phyloP scores from a whole-genome alignment of 345 rosid genomes.

The Diplotaxis tenuifolia region DNA sequence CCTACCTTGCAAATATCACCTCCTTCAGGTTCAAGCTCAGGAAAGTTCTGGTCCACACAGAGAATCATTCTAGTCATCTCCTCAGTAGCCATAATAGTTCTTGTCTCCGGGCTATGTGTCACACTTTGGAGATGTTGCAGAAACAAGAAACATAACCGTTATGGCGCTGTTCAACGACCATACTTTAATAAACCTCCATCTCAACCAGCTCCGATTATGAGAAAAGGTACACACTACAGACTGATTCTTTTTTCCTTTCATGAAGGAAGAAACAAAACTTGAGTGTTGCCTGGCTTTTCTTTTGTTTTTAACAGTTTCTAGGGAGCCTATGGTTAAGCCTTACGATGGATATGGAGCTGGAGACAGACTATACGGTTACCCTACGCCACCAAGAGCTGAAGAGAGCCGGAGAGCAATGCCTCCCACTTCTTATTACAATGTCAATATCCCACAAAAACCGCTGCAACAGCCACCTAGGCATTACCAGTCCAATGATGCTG shows the following conservation, averaged over 20 bases:
- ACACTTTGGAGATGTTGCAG: conserved; percentile 49
- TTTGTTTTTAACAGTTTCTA: conserved; percentile 45
- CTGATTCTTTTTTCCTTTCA: background rate
- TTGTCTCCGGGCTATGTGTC: conserved; percentile 46
- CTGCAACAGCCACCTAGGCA: conserved; percentile 47
- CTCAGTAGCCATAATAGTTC: conserved; percentile 43
- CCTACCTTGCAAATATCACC: conserved; percentile 38
- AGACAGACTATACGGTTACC: conserved; percentile 38
- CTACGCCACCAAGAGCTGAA: conserved; percentile 38
- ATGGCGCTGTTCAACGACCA: conserved; percentile 33
- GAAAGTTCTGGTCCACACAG: conserved; percentile 40
- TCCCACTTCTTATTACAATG: conserved; percentile 36
- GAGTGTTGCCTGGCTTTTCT: conserved; percentile 14
- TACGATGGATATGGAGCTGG: conserved; percentile 45
- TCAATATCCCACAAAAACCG: conserved; percentile 37
- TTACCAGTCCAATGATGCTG: conserved; percentile 42
- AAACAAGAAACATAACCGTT: conserved; percentile 37
- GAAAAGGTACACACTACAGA: conserved; percentile 48
- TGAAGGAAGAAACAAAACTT: background rate
- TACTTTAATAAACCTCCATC: conserved; percentile 42
- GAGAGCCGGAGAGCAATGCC: conserved; percentile 38
- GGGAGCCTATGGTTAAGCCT: conserved; percentile 41
- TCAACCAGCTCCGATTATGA: conserved; percentile 31
- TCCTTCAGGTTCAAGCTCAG: conserved; percentile 41
- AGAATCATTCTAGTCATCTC: conserved; percentile 47